A percentile compares a stretch with the other conserved stretches of the same genome.
Evolutionary conservation across 495 filamentous ascomycete genomes (phyloP).

Genomic region (Neurospora discreta): DNA sequence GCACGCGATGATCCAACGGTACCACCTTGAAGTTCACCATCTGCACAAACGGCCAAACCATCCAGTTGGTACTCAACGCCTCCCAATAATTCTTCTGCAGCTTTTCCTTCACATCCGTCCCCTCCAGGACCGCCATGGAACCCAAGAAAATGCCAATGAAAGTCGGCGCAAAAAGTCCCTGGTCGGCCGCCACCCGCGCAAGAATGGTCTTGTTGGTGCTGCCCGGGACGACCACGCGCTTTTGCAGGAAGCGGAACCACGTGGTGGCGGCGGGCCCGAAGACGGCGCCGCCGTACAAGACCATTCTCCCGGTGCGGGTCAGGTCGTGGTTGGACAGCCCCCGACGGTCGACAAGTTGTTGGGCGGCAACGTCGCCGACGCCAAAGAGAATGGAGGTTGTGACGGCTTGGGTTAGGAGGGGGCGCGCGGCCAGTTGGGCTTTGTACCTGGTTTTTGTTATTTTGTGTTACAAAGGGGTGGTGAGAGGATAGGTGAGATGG

Average conservation of each 20-base stretch:
- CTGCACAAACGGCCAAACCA: conserved; percentile 91
- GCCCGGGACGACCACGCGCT: conserved; percentile 49
- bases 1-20: conserved; percentile 71
- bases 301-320: conserved; percentile 78
- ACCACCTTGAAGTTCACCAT: conserved; percentile 83
- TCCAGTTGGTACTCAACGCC: conserved; percentile 73
- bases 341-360: conserved; percentile 79
- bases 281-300: conserved; percentile 76
- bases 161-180: conserved; percentile 72
- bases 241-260: conserved; percentile 72
- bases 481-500: neutral
- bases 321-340: conserved; percentile 73
- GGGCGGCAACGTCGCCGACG: conserved; percentile 82
- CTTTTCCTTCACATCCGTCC: conserved; percentile 58
- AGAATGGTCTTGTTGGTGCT: conserved; percentile 54
- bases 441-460: conserved; percentile 59
- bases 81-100: conserved; percentile 52
- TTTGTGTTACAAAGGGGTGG: neutral
- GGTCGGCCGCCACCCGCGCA: conserved; percentile 74
- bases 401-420: conserved; percentile 78
- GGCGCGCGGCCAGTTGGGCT: conserved; percentile 64
- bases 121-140: conserved; percentile 84
- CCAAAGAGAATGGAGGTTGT: conserved; percentile 85
- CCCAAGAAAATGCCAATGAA: conserved; percentile 75
- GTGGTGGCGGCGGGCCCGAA: conserved; percentile 86